Conservation (phyloP, 805 yeast genomes). For the Candida chilensis region DNA sequence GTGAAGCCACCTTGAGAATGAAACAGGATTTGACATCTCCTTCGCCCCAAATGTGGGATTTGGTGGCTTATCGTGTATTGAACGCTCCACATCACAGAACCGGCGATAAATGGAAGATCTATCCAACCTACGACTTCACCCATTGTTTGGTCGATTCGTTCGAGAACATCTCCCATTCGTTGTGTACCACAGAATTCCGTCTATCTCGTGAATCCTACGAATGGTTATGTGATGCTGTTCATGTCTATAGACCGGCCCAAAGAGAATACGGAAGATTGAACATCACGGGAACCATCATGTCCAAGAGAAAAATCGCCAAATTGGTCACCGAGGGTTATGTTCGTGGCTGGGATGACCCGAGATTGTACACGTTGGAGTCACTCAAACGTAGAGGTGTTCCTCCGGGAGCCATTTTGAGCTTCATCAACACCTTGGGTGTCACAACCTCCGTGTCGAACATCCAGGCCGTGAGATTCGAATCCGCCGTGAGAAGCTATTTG, state of each 20-base stretch:
- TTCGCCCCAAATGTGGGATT: slow-evolving; percentile 99
- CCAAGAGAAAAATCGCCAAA: slow-evolving; percentile 93
- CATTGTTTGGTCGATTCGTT: slow-evolving; percentile 98
- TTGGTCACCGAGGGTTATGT: slow-evolving; percentile 75
- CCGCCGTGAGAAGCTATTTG: slow-evolving; percentile 76
- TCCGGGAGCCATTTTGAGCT: slow-evolving; percentile 92
- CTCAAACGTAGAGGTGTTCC: slow-evolving; percentile 97
- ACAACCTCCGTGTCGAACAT: slow-evolving; percentile 90
- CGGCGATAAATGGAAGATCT: slow-evolving; percentile 94
- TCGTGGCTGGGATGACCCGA: slow-evolving; percentile 98
- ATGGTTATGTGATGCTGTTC: slow-evolving; percentile 94
- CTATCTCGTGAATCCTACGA: slow-evolving; percentile 92
- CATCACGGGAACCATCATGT: slow-evolving; percentile 87
- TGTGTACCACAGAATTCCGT: slow-evolving; percentile 93
- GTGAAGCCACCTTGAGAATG: slow-evolving; percentile 94
- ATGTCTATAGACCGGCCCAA: slow-evolving; percentile 96
- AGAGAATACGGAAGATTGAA: slow-evolving; percentile 97
- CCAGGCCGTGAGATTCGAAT: slow-evolving; percentile 84
- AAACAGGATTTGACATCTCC: slow-evolving; percentile 86
- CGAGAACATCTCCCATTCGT: slow-evolving; percentile 91
- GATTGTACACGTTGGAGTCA: slow-evolving; percentile 90
- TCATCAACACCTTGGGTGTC: slow-evolving; percentile 93
- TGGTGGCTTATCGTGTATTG: slow-evolving; percentile 92
- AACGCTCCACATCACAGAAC: slow-evolving; percentile 94
- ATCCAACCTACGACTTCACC: slow-evolving; percentile 97